Conservation (phyloP, 129 eudicot genomes). For the Calendula officinalis region DNA sequence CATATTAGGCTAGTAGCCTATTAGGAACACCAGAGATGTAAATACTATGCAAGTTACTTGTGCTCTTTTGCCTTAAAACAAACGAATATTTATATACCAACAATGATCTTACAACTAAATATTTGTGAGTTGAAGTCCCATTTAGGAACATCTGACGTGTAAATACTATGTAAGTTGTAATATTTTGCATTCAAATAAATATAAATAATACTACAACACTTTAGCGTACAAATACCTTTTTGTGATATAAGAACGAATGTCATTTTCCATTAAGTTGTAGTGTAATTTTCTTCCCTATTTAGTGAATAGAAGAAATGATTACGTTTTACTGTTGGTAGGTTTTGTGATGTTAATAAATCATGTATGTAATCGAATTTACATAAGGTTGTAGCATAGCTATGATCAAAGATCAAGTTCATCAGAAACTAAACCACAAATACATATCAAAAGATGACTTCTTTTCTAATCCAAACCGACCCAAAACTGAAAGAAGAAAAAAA, state of each 20-base stretch:
- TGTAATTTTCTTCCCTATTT: background rate
- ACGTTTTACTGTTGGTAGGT: background rate
- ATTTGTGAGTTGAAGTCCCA: too few species aligned
- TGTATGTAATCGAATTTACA: background rate
- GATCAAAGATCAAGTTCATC: constrained; percentile 10
- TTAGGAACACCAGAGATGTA: too few species aligned
- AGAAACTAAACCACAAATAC: constrained; percentile 11
- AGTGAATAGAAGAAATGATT: background rate
- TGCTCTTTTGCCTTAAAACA: too few species aligned
- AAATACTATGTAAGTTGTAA: too few species aligned
- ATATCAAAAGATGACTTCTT: constrained; percentile 24
- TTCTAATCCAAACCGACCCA: constrained; percentile 18
- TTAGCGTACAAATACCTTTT: too few species aligned
- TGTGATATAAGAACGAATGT: background rate
- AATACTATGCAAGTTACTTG: too few species aligned
- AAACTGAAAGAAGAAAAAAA: constrained; percentile 16
- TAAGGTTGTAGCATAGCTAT: background rate
- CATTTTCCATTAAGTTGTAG: background rate
- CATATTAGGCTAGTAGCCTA: too few species aligned
- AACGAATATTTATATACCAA: too few species aligned
- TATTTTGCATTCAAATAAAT: too few species aligned
- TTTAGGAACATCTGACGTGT: too few species aligned
- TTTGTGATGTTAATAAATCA: background rate
- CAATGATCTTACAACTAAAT: too few species aligned
- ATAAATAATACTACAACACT: too few species aligned